Percentiles rank a stretch among this genome's conserved stretches.
Evolutionary conservation across 768 basidiomycete genomes (phyloP).

Genomic region (Leccinum obscurum): DNA sequence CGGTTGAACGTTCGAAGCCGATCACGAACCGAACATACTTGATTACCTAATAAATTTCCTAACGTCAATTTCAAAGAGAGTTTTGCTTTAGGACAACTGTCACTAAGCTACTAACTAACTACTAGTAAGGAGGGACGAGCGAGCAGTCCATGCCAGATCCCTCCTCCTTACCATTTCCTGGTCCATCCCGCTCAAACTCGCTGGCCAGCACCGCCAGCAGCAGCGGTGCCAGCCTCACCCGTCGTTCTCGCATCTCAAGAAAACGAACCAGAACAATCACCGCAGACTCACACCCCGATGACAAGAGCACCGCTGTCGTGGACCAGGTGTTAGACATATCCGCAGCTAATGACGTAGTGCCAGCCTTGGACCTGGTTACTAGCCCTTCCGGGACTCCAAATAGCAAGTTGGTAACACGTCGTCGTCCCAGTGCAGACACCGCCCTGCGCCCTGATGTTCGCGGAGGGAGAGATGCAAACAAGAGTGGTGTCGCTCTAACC

Average conservation of each 20-base stretch:
- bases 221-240: constrained; percentile 51
- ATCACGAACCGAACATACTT: constrained; percentile 17
- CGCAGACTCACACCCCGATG: constrained; percentile 29
- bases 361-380: constrained; percentile 3
- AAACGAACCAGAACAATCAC: constrained; percentile 56
- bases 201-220: constrained; percentile 42
- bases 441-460: constrained; percentile 13
- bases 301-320: constrained; percentile 7
- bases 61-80: constrained; percentile 15
- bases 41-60: constrained; percentile 32
- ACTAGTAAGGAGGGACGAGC: constrained; percentile 24
- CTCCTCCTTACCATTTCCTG: constrained; percentile 26
- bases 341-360: constrained; percentile 19
- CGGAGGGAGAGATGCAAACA: constrained; percentile 16
- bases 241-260: constrained; percentile 48
- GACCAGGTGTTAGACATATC: constrained; percentile 33
- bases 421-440: constrained; percentile 15
- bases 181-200: constrained; percentile 37
- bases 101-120: background rate
- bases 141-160: constrained; percentile 33
- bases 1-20: constrained; percentile 8
- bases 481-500: constrained; percentile 26
- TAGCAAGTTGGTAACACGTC: constrained; percentile 12
- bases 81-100: constrained; percentile 22
- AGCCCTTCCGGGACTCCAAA: constrained; percentile 14